phyloP scores from a whole-genome alignment of 2,329 filamentous ascomycete genomes.

The Cladosporium halotolerans region DNA sequence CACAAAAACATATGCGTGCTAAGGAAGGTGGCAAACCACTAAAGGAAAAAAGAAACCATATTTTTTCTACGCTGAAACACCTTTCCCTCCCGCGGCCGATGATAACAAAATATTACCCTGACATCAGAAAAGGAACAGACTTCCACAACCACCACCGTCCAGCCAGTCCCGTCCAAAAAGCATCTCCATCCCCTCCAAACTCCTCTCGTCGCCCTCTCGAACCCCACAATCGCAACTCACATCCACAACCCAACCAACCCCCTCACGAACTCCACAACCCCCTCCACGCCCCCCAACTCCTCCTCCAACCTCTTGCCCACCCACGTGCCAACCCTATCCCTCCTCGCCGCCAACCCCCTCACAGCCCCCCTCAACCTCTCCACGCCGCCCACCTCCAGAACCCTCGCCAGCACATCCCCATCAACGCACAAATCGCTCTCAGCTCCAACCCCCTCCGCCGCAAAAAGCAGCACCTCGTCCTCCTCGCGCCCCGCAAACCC shows the following conservation, averaged over 20 bases:
- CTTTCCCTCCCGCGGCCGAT: too few relatives aligned
- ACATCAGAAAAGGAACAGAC: too few relatives aligned
- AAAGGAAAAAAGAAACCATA: too few relatives aligned
- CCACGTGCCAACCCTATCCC: conserved; percentile 26
- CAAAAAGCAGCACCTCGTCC: conserved; percentile 23
- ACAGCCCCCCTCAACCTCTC: conserved; percentile 19
- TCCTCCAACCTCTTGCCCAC: conserved; percentile 26
- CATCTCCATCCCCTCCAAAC: not conserved
- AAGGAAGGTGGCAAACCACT: too few relatives aligned
- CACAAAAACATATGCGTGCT: too few relatives aligned
- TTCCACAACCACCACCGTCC: too few relatives aligned
- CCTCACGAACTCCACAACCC: conserved; percentile 17
- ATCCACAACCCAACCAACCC: conserved; percentile 23
- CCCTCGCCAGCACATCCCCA: conserved; percentile 35
- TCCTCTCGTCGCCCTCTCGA: not conserved
- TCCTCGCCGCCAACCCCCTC: conserved; percentile 14
- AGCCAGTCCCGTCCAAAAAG: not conserved
- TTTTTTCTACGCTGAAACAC: too few relatives aligned
- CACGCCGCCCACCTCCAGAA: conserved; percentile 26
- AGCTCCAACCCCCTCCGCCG: conserved; percentile 11
- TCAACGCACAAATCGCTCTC: conserved; percentile 34
- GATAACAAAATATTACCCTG: too few relatives aligned
- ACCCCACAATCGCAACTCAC: conserved; percentile 5
- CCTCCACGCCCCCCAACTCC: conserved; percentile 20
- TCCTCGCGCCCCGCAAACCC: conserved; percentile 22